phyloP scores from a whole-genome alignment of 805 yeast species.

The Candida broadrunensis region DNA sequence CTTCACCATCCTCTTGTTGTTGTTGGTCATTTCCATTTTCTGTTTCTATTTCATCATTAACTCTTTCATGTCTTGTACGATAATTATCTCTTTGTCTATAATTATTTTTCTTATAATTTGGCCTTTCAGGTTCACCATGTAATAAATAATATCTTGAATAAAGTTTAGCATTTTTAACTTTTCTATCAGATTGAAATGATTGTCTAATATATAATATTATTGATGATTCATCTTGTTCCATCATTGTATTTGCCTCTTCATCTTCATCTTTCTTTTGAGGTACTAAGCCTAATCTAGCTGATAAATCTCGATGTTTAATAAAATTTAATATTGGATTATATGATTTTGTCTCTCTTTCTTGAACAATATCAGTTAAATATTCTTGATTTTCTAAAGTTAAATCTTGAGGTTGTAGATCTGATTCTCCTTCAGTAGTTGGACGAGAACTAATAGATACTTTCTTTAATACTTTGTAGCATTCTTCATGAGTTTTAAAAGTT shows the following conservation, averaged over 20 bases:
- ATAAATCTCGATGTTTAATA: constrained; percentile 27
- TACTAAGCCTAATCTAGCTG: constrained; percentile 24
- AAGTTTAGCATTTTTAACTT: constrained; percentile 53
- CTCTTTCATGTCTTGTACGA: constrained; percentile 9
- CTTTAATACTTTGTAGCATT: constrained; percentile 35
- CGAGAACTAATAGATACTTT: constrained; percentile 24
- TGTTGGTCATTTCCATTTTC: neutral
- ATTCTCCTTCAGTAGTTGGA: constrained; percentile 9
- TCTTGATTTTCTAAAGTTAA: constrained; percentile 10
- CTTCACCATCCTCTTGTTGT: constrained; percentile 12
- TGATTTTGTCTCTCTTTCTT: constrained; percentile 40
- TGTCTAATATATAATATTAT: constrained; percentile 44
- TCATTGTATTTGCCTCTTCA: constrained; percentile 8
- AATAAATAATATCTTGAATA: constrained; percentile 62
- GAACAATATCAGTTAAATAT: constrained; percentile 22
- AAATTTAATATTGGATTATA: constrained; percentile 35
- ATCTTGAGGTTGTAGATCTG: constrained; percentile 1
- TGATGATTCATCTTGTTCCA: constrained; percentile 40
- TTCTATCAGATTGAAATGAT: constrained; percentile 52
- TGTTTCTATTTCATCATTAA: constrained; percentile 2
- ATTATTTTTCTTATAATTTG: constrained; percentile 8
- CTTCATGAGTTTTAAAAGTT: constrained; percentile 47
- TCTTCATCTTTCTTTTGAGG: constrained; percentile 10
- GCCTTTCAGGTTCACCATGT: constrained; percentile 68
- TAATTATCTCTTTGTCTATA: constrained; percentile 1